Evolutionary conservation across 768 basidiomycete genomes (phyloP).

Genomic region (Podaxis mareebaensis): DNA sequence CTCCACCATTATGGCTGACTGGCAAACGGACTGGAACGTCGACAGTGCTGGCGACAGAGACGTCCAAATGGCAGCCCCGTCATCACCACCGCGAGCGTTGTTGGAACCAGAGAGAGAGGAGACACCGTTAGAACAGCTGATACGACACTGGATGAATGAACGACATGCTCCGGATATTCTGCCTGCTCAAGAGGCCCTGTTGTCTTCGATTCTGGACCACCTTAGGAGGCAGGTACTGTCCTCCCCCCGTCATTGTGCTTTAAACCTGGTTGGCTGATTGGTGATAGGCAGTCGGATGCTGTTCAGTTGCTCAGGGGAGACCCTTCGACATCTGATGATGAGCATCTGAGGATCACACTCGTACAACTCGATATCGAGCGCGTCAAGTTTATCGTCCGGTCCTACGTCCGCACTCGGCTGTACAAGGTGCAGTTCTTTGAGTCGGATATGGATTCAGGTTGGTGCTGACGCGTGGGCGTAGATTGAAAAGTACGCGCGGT

Average conservation of each 20-base stretch:
- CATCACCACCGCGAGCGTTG: neutral
- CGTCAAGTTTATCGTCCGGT: conserved; percentile 88
- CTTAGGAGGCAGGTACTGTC: conserved; percentile 76
- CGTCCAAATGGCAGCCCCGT: neutral
- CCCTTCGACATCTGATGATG: conserved; percentile 85
- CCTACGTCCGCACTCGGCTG: conserved; percentile 83
- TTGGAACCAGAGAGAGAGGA: conserved; percentile 29
- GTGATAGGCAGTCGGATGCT: conserved; percentile 61
- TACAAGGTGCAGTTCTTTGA: conserved; percentile 62
- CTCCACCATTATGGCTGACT: neutral
- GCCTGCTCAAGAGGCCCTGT: conserved; percentile 67
- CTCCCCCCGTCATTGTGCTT: neutral
- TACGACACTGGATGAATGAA: conserved; percentile 86
- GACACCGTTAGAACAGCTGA: conserved; percentile 68
- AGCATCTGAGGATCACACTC: conserved; percentile 90
- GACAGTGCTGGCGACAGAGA: neutral
- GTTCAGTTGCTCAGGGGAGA: conserved; percentile 78
- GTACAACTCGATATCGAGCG: conserved; percentile 95
- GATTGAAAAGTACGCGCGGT: conserved; percentile 89
- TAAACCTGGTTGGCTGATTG: conserved; percentile 10
- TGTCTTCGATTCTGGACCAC: conserved; percentile 70
- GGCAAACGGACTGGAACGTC: too few species aligned
- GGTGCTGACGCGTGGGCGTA: conserved; percentile 30
- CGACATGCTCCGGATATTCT: conserved; percentile 80
- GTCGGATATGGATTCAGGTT: too few species aligned